Evolutionary conservation across 2,329 filamentous ascomycete species (phyloP).

Genomic region (Colletotrichum tofieldiae): DNA sequence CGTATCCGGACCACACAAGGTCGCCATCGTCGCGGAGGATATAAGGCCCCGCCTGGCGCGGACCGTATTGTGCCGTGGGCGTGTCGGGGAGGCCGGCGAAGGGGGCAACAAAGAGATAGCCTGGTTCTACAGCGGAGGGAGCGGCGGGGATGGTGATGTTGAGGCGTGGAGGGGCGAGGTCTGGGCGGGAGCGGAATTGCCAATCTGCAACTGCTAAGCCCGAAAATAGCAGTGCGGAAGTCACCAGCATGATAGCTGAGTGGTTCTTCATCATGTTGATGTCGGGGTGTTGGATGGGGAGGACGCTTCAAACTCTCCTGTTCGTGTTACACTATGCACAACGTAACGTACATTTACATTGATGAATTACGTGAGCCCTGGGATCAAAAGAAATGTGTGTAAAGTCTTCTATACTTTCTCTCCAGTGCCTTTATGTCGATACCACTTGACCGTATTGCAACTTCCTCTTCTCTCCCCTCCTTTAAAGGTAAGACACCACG

Average conservation of each 20-base stretch:
- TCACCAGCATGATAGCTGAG: neutral
- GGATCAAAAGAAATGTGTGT: neutral
- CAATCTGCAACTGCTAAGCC: conserved; percentile 36
- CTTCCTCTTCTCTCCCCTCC: neutral
- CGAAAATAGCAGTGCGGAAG: conserved; percentile 3
- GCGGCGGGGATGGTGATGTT: conserved; percentile 60
- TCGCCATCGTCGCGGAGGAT: conserved; percentile 70
- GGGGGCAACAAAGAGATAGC: conserved; percentile 62
- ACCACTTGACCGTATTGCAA: neutral
- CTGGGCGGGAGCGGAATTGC: conserved; percentile 46
- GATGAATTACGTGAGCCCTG: neutral
- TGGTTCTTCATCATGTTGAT: conserved; percentile 21
- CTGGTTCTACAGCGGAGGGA: conserved; percentile 56
- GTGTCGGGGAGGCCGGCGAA: conserved; percentile 54
- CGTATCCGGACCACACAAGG: conserved; percentile 71
- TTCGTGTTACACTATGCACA: neutral
- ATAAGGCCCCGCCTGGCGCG: conserved; percentile 68
- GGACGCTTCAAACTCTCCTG: conserved; percentile 22
- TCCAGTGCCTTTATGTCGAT: neutral
- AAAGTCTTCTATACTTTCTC: neutral
- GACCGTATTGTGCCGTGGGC: conserved; percentile 57
- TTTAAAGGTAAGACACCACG: neutral
- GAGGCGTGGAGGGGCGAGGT: conserved; percentile 52
- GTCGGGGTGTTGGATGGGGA: neutral
- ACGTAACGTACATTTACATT: no score